These are phyloP conservation scores for Nicotiana sylvestris DNA, from an alignment of 257 asterid species.

Conservation along the genomic window DNA sequence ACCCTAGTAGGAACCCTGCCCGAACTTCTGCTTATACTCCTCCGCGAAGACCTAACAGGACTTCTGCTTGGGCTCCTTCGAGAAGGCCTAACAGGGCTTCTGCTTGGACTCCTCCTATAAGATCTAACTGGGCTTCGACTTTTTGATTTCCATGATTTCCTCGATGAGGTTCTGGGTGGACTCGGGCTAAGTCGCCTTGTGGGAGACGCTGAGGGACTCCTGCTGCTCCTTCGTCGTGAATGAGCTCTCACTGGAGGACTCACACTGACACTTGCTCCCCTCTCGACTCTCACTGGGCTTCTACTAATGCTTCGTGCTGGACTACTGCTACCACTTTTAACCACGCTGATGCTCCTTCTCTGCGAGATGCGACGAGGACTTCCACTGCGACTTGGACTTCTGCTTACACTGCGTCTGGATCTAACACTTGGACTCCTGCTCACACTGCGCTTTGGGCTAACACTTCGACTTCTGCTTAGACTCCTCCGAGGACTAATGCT, in stretches of 20 bases:
- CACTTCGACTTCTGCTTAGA: slow-evolving; percentile 48
- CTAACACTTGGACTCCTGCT: slow-evolving; percentile 61
- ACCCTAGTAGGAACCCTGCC: slow-evolving; percentile 4
- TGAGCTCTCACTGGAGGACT: slow-evolving; percentile 54
- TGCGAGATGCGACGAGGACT: slow-evolving; percentile 8
- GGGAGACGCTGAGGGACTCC: slow-evolving; percentile 38
- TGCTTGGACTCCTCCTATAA: slow-evolving; percentile 61
- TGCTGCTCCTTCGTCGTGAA: slow-evolving; percentile 28
- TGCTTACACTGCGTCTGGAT: slow-evolving; percentile 32
- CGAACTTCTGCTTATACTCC: slow-evolving; percentile 65
- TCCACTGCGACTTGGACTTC: slow-evolving; percentile 16
- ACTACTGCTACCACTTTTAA: slow-evolving; percentile 28
- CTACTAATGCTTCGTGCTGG: slow-evolving; percentile 35
- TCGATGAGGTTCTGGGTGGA: slow-evolving; percentile 51
- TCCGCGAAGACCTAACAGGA: slow-evolving; percentile 47
- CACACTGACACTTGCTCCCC: slow-evolving; percentile 42
- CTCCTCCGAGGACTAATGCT: slow-evolving; percentile 80
- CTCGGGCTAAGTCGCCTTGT: slow-evolving; percentile 42
- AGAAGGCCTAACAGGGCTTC: slow-evolving; percentile 44
- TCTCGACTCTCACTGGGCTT: slow-evolving; percentile 45
- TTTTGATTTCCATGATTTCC: slow-evolving; percentile 43
- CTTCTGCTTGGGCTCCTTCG: slow-evolving; percentile 77
- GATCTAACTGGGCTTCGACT: slow-evolving; percentile 49
- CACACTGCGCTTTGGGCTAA: slow-evolving; percentile 35
- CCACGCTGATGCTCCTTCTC: slow-evolving; percentile 11